Base-by-base conservation (phyloP, 177 flowering plant genomes). In the Telopea speciosissima region DNA sequence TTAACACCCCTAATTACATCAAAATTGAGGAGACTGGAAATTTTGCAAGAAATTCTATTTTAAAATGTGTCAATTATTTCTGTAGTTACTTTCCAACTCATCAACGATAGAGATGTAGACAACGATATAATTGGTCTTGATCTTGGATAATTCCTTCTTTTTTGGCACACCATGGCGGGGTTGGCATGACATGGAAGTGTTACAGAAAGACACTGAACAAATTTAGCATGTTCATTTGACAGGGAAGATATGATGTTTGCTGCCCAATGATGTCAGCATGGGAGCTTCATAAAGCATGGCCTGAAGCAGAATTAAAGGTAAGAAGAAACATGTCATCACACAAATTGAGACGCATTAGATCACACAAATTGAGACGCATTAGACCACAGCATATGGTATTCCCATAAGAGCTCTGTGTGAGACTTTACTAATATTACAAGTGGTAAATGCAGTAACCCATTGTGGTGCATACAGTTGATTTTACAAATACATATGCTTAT, bases 221-320 rank as follows among this genome's bases (percentile, higher is more conserved):
- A 67, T 63, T 68, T 56, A 67, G 24, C 65, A 7, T 63, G 42
- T 12, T 66, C n/a, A 36, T 61, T 77, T 75, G 80, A 68, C 93
- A 95, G 99, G 99, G 98, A 83, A 85, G 98, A 78, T 95, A 95
- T 81, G 97, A 95, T 75, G 80, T 87, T 65, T 84, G 89, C 81
- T 95, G 99, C 79, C 99, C 97, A 31, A 90, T 95, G 92, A 89
- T 92, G 91, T 90, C 99, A 17, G 99, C 99, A 72, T 95, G 98
- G 99, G 99, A 95, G 84, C 97, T 95, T 73, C 97, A 95, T 76
- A 92, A 85, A 82, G 97, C 91, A 68, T 95, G 96, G 97, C 98
- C 98, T 42, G 99, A 95, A 79, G 94, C 97, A 74, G 97, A 92
- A 36, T 79, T 95, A 16, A 87, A 82, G 85, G 99, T 91, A 81